Percentiles rank a stretch among this genome's conserved stretches.
phyloP scores from a whole-genome alignment of 129 eudicot genomes.

The carrot (Daucus carota) region DH1_v3.0 NC_030385.2:7546501-7547000 shows the following conservation, averaged over 20 bases:
- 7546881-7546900: constrained; percentile 5
- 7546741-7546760: constrained; percentile 78
- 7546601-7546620: constrained; percentile 77
- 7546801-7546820: constrained; percentile 51
- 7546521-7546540: constrained; percentile 17
- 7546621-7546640: constrained; percentile 80
- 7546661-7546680: constrained; percentile 87
- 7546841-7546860: constrained; percentile 10
- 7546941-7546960: constrained; percentile 34
- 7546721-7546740: constrained; percentile 76
- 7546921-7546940: constrained; percentile 19
- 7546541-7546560: constrained; percentile 53
- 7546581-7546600: constrained; percentile 73
- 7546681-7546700: constrained; percentile 68
- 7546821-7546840: constrained; percentile 10
- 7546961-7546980: constrained; percentile 62
- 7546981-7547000: constrained; percentile 32
- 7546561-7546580: constrained; percentile 73
- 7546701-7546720: constrained; percentile 88
- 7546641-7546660: constrained; percentile 86
- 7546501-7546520: constrained; percentile 14
- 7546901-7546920: constrained; percentile 2
- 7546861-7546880: constrained; percentile 19
- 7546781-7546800: constrained; percentile 44
- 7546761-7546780: constrained; percentile 90